Base-by-base conservation (phyloP, 805 yeast species). In the Wickerhamiella alocasiicola region DNA sequence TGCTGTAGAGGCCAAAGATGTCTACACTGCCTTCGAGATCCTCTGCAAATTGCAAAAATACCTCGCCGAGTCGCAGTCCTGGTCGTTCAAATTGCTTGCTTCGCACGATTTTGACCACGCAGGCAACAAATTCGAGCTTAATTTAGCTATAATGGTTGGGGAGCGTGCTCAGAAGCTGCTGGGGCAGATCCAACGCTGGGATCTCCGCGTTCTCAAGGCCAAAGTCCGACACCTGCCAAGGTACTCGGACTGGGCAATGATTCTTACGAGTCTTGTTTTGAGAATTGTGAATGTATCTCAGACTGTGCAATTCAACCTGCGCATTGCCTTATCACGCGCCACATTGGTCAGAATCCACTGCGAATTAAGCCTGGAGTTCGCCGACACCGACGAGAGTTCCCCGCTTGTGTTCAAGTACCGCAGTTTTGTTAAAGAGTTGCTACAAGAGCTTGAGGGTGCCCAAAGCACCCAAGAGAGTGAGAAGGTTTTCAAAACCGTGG, bases 401-500 rank as follows among this genome's bases (percentile, higher is more conserved):
- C 50, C 57, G 16, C 43, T 55, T 9, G 46, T 55, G 3, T 43
- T 39, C 36, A 47, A 48, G 28, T 56, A 54, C 42, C 38, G 53
- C 15, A 36, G 43, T 29, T 56, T 55, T 50, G 59, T 55, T 13
- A 32, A 45, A 15, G 53, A 53, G 39, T 44, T 56, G 31, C 37
- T 56, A 18, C 24, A 35, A 4, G 56, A 55, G 40, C 44, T 56
- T 44, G 58, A 55, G 35, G 39, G 50, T 3, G 44, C 58, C 6
- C 50, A 55, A 12, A 44, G 45, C 18, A 54, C 47, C 18, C 44
- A 46, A 7, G 55, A 48, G 9, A 50, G 49, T 25, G 54, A 50
- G 39, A 57, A 55, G 35, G 48, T 54, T 46, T 54, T 54, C 47
- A 55, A 52, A 24, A 51, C 55, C 4, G 58, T 54, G 7, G 44